Percentiles rank a stretch among this genome's conserved stretches.
phyloP scores from a whole-genome alignment of 305 asterid species.

The Solanum hybrid region DNA sequence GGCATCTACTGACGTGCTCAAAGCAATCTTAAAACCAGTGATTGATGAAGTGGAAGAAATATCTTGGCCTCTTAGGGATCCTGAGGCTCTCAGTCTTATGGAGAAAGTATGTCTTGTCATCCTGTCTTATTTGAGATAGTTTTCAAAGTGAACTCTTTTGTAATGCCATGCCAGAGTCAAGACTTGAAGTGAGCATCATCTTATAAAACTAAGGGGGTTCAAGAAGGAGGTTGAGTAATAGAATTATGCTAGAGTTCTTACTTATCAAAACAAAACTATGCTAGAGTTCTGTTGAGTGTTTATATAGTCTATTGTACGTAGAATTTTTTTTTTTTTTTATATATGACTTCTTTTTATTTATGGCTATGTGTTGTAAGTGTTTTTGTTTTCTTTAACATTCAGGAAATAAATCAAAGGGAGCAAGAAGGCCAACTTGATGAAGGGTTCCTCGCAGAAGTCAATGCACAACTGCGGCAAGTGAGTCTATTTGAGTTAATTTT shows the following conservation, averaged over 20 bases:
- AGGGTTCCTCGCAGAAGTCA: conserved; percentile 89
- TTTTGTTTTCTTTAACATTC: conserved; percentile 15
- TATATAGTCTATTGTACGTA: neutral
- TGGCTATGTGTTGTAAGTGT: neutral
- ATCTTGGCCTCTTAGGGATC: conserved; percentile 82
- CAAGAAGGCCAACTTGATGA: conserved; percentile 91
- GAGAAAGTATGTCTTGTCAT: conserved; percentile 40
- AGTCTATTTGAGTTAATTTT: conserved; percentile 12
- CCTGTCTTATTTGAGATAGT: neutral
- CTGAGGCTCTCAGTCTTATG: conserved; percentile 68
- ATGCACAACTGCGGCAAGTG: conserved; percentile 87
- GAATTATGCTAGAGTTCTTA: neutral
- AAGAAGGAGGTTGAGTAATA: neutral
- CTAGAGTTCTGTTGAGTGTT: neutral
- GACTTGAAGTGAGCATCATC: neutral
- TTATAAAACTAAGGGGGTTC: neutral
- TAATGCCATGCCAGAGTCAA: neutral
- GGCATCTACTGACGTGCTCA: conserved; percentile 83
- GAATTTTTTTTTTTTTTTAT: neutral
- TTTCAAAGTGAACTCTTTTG: neutral
- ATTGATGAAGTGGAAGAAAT: conserved; percentile 59
- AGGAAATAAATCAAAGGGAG: conserved; percentile 85
- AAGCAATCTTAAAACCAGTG: conserved; percentile 66
- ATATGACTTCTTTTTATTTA: neutral
- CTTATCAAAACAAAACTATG: neutral